Evolutionary conservation across 768 basidiomycete genomes (phyloP).

Genomic region (Psilocybe azurescens): DNA sequence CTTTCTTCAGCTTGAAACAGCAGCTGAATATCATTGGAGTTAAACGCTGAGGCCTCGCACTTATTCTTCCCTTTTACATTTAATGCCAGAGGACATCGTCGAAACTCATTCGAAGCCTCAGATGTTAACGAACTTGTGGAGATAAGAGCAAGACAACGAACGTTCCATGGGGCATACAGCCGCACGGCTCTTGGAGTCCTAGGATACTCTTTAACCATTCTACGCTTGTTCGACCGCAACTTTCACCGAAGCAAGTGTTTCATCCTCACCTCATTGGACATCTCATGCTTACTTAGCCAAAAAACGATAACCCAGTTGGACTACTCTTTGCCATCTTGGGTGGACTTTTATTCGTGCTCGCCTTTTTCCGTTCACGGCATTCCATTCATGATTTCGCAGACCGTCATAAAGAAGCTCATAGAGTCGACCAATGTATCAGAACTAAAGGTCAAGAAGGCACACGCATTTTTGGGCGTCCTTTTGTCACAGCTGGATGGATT

Average conservation of each 20-base stretch:
- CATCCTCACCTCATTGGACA: not conserved
- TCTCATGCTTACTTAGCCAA: not conserved
- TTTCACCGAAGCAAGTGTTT: conserved; percentile 71
- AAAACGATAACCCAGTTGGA: conserved; percentile 44
- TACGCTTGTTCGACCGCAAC: conserved; percentile 77
- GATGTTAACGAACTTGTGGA: conserved; percentile 72
- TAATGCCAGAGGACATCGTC: conserved; percentile 35
- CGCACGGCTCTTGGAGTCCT: conserved; percentile 78
- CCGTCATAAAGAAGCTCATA: conserved; percentile 40
- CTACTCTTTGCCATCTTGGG: conserved; percentile 70
- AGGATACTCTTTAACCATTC: conserved; percentile 73
- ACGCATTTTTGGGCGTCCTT: conserved; percentile 76
- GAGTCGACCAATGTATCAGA: conserved; percentile 44
- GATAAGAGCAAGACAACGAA: conserved; percentile 79
- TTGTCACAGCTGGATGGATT: conserved; percentile 82
- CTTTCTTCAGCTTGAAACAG: not conserved
- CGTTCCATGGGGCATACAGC: conserved; percentile 83
- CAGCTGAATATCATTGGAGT: not conserved
- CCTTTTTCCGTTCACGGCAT: conserved; percentile 66
- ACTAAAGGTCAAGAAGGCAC: conserved; percentile 66
- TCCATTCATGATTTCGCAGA: conserved; percentile 84
- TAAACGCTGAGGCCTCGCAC: too few relatives aligned
- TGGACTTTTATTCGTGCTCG: conserved; percentile 57
- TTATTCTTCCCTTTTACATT: not conserved
- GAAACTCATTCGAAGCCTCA: conserved; percentile 53